These are phyloP conservation scores for Ceraceosorus bombacis DNA, from an alignment of 1,284 basidiomycete genomes.

Conservation along the genomic window DNA sequence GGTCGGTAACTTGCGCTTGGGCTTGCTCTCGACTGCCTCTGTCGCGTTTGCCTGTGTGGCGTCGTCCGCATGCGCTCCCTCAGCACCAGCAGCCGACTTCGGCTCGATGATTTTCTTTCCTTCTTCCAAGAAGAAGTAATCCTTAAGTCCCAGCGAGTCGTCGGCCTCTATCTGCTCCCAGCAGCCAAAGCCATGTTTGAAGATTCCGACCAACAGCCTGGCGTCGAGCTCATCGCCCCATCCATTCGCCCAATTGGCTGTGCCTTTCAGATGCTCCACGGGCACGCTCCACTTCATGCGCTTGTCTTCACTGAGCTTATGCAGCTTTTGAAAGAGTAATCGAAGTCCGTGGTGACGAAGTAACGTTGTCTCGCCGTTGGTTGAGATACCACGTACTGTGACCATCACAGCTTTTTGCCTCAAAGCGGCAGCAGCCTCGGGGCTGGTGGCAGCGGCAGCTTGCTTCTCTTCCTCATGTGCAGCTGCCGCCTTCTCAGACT, in stretches of 20 bases:
- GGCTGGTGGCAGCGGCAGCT: constrained; percentile 60
- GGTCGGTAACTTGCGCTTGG: constrained; percentile 26
- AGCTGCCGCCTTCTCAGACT: constrained; percentile 74
- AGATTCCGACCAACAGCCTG: constrained; percentile 87
- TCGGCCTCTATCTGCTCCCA: constrained; percentile 96
- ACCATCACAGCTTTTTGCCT: constrained; percentile 94
- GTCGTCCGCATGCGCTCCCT: constrained; percentile 27
- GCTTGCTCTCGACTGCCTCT: constrained; percentile 21
- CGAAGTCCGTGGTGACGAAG: constrained; percentile 82
- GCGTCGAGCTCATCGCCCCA: constrained; percentile 92
- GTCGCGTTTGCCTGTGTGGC: constrained; percentile 32
- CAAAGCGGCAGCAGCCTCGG: constrained; percentile 54
- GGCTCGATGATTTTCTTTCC: constrained; percentile 49
- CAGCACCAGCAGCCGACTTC: constrained; percentile 54
- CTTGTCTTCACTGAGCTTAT: constrained; percentile 52
- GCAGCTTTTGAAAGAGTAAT: constrained; percentile 66
- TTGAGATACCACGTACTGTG: constrained; percentile 69
- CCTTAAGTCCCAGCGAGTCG: constrained; percentile 68
- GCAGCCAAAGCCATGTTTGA: constrained; percentile 85
- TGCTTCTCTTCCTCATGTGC: constrained; percentile 61
- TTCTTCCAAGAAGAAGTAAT: constrained; percentile 96
- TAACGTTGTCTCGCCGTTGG: constrained; percentile 89
- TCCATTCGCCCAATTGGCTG: constrained; percentile 88
- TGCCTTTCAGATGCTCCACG: constrained; percentile 83
- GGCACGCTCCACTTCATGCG: constrained; percentile 67